Conservation (phyloP, 208 protist genomes). For the Trypanosoma boissoni region DNA sequence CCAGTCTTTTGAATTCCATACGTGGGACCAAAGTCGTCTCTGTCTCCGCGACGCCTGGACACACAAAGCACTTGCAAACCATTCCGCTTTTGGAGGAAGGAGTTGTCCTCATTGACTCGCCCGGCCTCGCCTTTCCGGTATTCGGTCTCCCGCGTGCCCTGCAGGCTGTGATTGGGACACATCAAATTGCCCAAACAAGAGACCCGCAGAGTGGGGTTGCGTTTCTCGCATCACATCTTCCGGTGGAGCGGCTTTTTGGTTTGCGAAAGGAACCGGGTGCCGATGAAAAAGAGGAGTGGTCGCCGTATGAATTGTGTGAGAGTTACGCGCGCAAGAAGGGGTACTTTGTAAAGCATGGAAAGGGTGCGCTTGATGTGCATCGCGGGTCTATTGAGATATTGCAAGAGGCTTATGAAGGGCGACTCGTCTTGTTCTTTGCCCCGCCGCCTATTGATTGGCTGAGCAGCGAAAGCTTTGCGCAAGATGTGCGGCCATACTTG, state of each 20-base stretch:
- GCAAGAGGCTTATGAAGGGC: slow-evolving; percentile 88
- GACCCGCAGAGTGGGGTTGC: slow-evolving; percentile 93
- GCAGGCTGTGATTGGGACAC: slow-evolving; percentile 95
- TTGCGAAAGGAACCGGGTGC: slow-evolving; percentile 50
- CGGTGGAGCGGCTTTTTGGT: slow-evolving; percentile 88
- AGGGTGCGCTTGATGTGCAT: slow-evolving; percentile 85
- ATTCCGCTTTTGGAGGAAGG: slow-evolving; percentile 84
- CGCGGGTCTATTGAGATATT: slow-evolving; percentile 87
- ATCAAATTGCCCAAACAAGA: slow-evolving; percentile 95
- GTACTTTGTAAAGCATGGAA: slow-evolving; percentile 82
- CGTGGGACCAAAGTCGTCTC: slow-evolving; percentile 94
- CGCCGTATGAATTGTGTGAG: slow-evolving; percentile 88
- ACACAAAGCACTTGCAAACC: slow-evolving; percentile 98
- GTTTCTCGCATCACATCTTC: slow-evolving; percentile 90
- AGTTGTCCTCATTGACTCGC: slow-evolving; percentile 94
- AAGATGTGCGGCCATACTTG: slow-evolving; percentile 39
- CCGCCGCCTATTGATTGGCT: slow-evolving; percentile 64
- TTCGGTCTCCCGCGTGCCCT: slow-evolving; percentile 67
- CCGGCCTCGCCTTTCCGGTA: slow-evolving; percentile 92
- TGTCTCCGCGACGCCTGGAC: slow-evolving; percentile 92
- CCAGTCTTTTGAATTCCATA: slow-evolving; percentile 95
- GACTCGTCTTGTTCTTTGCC: slow-evolving; percentile 80
- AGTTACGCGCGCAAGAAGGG: slow-evolving; percentile 90
- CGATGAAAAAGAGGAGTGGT: slow-evolving; percentile 61
- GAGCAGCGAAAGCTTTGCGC: slow-evolving; percentile 40